Evolutionary conservation across 148 eudicot species (phyloP).

Genomic region (Mesembryanthemum crystallinum): DNA sequence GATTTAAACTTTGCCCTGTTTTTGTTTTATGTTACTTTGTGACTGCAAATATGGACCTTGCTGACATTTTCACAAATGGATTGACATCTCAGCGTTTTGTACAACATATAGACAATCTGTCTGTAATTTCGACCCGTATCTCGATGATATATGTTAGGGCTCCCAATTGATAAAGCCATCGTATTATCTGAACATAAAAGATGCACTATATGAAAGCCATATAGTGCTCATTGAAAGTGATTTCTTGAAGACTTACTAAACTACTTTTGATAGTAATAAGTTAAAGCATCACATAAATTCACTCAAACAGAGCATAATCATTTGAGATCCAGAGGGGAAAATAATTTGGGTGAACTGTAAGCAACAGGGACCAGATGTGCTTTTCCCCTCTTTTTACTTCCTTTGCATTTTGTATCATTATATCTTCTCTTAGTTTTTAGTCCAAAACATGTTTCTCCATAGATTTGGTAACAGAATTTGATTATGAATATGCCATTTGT

Average conservation of each 20-base stretch:
- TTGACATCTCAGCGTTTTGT: too few species aligned
- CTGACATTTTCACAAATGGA: too few species aligned
- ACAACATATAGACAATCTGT: too few species aligned
- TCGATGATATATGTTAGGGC: background rate
- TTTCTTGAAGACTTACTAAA: too few species aligned
- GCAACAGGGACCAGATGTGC: conserved; percentile 4
- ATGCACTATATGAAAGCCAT: too few species aligned
- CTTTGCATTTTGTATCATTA: background rate
- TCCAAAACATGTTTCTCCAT: background rate
- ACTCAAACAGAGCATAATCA: conserved; percentile 3
- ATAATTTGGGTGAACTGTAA: conserved; percentile 1
- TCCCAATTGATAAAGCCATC: too few species aligned
- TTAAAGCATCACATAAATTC: background rate
- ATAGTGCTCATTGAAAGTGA: too few species aligned
- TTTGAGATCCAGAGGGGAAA: background rate
- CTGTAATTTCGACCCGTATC: background rate
- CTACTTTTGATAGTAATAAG: too few species aligned
- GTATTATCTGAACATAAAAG: too few species aligned
- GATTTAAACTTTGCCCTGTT: background rate
- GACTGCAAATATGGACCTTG: background rate
- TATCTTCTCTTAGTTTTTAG: background rate
- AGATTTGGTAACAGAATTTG: background rate
- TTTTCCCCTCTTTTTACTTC: background rate
- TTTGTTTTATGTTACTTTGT: background rate
- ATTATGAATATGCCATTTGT: conserved; percentile 7